phyloP scores from a whole-genome alignment of 345 rosid genomes.

The thale cress (Arabidopsis thaliana) region DNA sequence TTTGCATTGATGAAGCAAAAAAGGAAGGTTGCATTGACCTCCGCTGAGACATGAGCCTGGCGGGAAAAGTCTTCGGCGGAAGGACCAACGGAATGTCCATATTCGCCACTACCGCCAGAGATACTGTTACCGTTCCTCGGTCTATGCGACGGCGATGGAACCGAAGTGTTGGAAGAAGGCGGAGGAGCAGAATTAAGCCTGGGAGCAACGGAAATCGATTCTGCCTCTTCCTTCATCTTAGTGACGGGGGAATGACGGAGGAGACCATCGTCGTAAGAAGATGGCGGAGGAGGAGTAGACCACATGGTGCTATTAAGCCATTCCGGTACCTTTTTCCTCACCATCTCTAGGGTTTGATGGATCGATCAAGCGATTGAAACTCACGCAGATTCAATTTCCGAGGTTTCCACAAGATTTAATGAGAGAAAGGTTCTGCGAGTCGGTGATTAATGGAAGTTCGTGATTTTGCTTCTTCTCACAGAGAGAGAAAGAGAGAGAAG shows the following conservation, averaged over 20 bases:
- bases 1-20: neutral
- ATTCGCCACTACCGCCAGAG: slow-evolving; percentile 46
- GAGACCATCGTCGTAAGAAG: slow-evolving; percentile 50
- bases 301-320: slow-evolving; percentile 97
- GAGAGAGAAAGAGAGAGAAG: slow-evolving; percentile 2
- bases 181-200: slow-evolving; percentile 50
- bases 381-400: neutral
- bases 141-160: slow-evolving; percentile 54
- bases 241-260: slow-evolving; percentile 44
- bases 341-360: slow-evolving; percentile 53
- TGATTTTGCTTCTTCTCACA: neutral
- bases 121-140: slow-evolving; percentile 37
- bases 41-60: slow-evolving; percentile 79
- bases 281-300: slow-evolving; percentile 58
- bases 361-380: slow-evolving; percentile 29
- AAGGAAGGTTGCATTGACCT: slow-evolving; percentile 54
- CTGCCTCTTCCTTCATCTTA: slow-evolving; percentile 49
- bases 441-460: slow-evolving; percentile 41
- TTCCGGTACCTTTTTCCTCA: slow-evolving; percentile 90
- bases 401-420: slow-evolving; percentile 4
- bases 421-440: slow-evolving; percentile 34
- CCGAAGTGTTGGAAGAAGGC: slow-evolving; percentile 41
- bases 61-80: slow-evolving; percentile 76
- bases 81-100: slow-evolving; percentile 49
- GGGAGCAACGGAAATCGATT: slow-evolving; percentile 52